Evolutionary conservation across 2,329 filamentous ascomycete species (phyloP).

Genomic region (Cercospora janseana): DNA sequence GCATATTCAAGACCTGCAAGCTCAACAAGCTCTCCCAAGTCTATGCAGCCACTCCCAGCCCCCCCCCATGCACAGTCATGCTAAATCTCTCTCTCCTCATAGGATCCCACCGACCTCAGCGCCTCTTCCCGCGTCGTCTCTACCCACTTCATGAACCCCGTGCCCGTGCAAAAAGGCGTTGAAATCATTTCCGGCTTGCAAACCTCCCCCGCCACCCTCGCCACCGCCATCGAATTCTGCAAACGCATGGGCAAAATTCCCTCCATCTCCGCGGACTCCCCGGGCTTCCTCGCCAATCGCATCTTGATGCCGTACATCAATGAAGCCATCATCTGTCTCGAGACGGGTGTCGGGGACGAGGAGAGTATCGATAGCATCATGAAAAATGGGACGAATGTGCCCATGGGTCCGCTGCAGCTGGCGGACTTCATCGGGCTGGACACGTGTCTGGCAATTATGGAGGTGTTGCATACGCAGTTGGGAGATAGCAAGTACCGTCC

Average conservation of each 20-base stretch:
- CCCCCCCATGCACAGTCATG: slow-evolving; percentile 14
- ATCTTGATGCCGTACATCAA: slow-evolving; percentile 99
- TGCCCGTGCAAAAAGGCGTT: slow-evolving; percentile 93
- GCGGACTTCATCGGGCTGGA: slow-evolving; percentile 98
- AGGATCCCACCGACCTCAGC: slow-evolving; percentile 72
- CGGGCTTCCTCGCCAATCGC: slow-evolving; percentile 91
- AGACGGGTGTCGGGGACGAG: slow-evolving; percentile 83
- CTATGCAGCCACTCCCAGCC: background rate
- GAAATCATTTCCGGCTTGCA: slow-evolving; percentile 96
- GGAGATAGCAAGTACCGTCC: slow-evolving; percentile 95
- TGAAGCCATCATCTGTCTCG: slow-evolving; percentile 91
- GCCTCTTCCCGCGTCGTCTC: slow-evolving; percentile 85
- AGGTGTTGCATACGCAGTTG: slow-evolving; percentile 84
- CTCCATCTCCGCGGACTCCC: slow-evolving; percentile 82
- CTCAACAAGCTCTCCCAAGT: background rate
- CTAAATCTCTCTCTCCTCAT: slow-evolving; percentile 34
- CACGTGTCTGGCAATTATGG: slow-evolving; percentile 96
- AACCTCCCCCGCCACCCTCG: slow-evolving; percentile 77
- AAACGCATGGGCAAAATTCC: slow-evolving; percentile 90
- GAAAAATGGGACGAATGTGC: slow-evolving; percentile 98
- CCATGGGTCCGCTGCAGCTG: slow-evolving; percentile 91
- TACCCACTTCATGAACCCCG: slow-evolving; percentile 99
- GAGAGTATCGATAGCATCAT: slow-evolving; percentile 97
- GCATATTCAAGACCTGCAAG: background rate
- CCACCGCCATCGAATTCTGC: slow-evolving; percentile 81